phyloP scores from a whole-genome alignment of 2,329 filamentous ascomycete genomes.

The Verticillium longisporum region DNA sequence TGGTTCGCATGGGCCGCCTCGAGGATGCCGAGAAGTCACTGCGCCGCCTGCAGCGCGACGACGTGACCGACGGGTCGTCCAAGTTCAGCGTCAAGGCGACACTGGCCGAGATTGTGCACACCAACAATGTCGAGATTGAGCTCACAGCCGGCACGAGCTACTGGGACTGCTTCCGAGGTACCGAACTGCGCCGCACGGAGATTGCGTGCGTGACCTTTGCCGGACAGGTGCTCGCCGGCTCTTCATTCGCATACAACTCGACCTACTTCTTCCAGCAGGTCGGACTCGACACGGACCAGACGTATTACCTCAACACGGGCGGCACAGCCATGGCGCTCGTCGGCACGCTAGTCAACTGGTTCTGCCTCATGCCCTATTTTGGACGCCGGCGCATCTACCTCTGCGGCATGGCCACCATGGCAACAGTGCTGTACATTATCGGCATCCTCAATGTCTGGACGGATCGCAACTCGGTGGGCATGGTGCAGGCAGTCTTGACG shows the following conservation, averaged over 20 bases:
- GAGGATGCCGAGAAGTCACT: conserved; percentile 22
- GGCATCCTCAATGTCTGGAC: conserved; percentile 27
- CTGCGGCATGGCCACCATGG: conserved; percentile 34
- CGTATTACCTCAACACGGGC: conserved; percentile 30
- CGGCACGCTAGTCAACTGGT: conserved; percentile 37
- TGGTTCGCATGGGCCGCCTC: conserved; percentile 26
- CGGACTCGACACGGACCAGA: conserved; percentile 19
- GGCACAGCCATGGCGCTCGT: conserved; percentile 31
- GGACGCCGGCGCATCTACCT: conserved; percentile 38
- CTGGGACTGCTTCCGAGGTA: conserved; percentile 30
- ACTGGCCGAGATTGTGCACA: conserved; percentile 34
- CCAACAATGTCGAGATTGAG: conserved; percentile 27
- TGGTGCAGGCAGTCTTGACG: conserved; percentile 22
- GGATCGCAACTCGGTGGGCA: conserved; percentile 26
- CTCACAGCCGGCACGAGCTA: conserved; percentile 26
- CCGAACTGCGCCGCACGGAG: conserved; percentile 28
- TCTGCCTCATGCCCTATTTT: conserved; percentile 23
- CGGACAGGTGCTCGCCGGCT: conserved; percentile 18
- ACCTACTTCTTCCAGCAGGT: conserved; percentile 29
- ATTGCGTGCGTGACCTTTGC: conserved; percentile 23
- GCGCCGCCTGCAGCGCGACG: conserved; percentile 14
- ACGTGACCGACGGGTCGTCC: not conserved
- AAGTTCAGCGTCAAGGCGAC: conserved; percentile 23
- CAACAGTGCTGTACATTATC: conserved; percentile 28
- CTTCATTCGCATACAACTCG: conserved; percentile 27